Conservation (phyloP, 768 basidiomycete genomes). For the Tricholoma terreum region DNA sequence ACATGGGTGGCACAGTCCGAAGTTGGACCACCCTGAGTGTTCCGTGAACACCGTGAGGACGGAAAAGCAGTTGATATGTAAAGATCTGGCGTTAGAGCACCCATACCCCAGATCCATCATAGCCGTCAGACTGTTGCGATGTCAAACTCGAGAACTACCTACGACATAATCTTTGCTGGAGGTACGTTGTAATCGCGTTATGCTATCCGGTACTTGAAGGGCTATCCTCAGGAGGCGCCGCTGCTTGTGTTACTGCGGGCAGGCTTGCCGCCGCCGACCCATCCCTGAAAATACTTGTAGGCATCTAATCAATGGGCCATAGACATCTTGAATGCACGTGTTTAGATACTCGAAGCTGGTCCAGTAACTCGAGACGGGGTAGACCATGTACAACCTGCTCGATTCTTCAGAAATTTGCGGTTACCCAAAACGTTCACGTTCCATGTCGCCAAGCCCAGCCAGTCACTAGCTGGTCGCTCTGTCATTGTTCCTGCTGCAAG, state of each 20-base stretch:
- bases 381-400: constrained; percentile 52
- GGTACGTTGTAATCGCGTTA: constrained; percentile 31
- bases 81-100: too few species aligned
- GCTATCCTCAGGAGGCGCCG: constrained; percentile 40
- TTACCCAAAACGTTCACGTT: constrained; percentile 42
- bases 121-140: background rate
- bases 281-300: constrained; percentile 50
- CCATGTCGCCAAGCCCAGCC: constrained; percentile 42
- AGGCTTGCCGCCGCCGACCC: constrained; percentile 55
- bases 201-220: background rate
- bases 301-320: constrained; percentile 4
- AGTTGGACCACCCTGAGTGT: too few species aligned
- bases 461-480: constrained; percentile 41
- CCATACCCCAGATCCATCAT: too few species aligned
- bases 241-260: constrained; percentile 55
- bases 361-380: constrained; percentile 44
- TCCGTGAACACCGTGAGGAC: too few species aligned
- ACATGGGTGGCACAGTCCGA: too few species aligned
- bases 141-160: constrained; percentile 11
- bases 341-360: constrained; percentile 56
- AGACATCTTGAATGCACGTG: background rate
- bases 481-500: constrained; percentile 43
- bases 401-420: constrained; percentile 41
- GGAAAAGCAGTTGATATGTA: too few species aligned
- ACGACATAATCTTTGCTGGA: constrained; percentile 57